These are phyloP conservation scores for Macrolepiota fuliginosa DNA, from an alignment of 768 basidiomycete species.

Conservation along the genomic window DNA sequence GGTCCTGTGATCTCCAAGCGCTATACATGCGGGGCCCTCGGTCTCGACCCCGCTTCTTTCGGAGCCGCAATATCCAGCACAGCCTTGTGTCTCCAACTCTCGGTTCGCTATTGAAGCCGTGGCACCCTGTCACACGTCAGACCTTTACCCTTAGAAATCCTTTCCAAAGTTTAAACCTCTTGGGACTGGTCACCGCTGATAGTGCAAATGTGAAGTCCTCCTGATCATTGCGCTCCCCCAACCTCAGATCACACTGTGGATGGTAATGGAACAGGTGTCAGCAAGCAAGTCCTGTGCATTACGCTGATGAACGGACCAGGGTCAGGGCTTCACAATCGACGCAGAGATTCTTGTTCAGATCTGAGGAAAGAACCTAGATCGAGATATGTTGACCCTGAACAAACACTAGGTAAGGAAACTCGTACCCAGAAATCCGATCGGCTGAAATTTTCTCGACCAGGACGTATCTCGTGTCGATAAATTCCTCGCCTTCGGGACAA, in stretches of 20 bases:
- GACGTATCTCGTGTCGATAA: background rate
- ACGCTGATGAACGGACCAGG: slow-evolving; percentile 11
- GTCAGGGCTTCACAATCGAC: slow-evolving; percentile 7
- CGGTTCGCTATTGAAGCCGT: slow-evolving; percentile 8
- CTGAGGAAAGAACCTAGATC: slow-evolving; percentile 4
- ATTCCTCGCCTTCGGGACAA: background rate
- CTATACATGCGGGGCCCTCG: background rate
- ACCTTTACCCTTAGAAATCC: background rate
- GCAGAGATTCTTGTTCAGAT: slow-evolving; percentile 3
- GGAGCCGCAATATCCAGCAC: slow-evolving; percentile 21
- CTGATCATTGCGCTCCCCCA: background rate
- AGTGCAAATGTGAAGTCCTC: background rate
- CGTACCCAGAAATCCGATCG: slow-evolving; percentile 9
- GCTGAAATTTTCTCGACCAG: slow-evolving; percentile 1
- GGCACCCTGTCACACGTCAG: slow-evolving; percentile 8
- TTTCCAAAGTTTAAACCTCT: background rate
- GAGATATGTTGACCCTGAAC: slow-evolving; percentile 4
- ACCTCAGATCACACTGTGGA: background rate
- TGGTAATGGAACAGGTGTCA: background rate
- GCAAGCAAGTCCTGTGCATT: background rate
- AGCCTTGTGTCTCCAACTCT: slow-evolving; percentile 11
- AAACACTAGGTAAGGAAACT: slow-evolving; percentile 11
- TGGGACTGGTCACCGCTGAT: background rate
- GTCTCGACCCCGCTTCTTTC: slow-evolving; percentile 23
- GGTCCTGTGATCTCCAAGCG: background rate